These are phyloP conservation scores for Beauveria sp. DNA, from an alignment of 2,329 filamentous ascomycete species.

Conservation along the genomic window DNA sequence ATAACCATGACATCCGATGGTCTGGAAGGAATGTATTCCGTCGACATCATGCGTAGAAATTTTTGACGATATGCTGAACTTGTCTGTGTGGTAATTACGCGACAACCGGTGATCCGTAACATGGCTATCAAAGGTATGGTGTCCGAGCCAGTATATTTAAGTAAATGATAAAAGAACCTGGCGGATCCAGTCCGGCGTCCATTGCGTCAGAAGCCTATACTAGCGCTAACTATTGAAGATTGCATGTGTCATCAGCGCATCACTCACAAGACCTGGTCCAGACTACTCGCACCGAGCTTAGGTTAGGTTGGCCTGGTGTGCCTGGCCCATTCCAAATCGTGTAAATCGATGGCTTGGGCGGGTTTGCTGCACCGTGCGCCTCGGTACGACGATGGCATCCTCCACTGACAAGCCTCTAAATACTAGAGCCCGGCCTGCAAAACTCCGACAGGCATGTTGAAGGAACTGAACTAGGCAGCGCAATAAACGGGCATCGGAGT, in stretches of 20 bases:
- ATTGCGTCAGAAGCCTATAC: not conserved
- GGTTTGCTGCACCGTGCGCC: too few species aligned
- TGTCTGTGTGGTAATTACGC: not conserved
- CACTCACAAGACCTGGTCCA: not conserved
- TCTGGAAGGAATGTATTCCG: slow-evolving; percentile 59
- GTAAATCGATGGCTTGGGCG: too few species aligned
- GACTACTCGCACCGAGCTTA: too few species aligned
- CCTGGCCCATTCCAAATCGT: too few species aligned
- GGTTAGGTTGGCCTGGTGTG: too few species aligned
- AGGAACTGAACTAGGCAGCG: too few species aligned
- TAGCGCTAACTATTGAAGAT: not conserved
- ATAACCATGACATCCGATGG: slow-evolving; percentile 85
- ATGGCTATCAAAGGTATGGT: not conserved
- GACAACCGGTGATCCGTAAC: not conserved
- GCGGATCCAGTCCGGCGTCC: not conserved
- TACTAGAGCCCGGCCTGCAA: too few species aligned
- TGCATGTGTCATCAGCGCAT: slow-evolving; percentile 2
- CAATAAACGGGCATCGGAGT: too few species aligned
- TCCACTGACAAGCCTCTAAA: too few species aligned
- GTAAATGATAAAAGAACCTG: not conserved
- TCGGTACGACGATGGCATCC: too few species aligned
- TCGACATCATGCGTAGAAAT: slow-evolving; percentile 40
- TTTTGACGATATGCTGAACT: not conserved
- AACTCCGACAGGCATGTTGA: too few species aligned
- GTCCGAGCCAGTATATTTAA: not conserved